Evolutionary conservation across 805 yeast species (phyloP).

Genomic region (Lipomyces japonicus): DNA sequence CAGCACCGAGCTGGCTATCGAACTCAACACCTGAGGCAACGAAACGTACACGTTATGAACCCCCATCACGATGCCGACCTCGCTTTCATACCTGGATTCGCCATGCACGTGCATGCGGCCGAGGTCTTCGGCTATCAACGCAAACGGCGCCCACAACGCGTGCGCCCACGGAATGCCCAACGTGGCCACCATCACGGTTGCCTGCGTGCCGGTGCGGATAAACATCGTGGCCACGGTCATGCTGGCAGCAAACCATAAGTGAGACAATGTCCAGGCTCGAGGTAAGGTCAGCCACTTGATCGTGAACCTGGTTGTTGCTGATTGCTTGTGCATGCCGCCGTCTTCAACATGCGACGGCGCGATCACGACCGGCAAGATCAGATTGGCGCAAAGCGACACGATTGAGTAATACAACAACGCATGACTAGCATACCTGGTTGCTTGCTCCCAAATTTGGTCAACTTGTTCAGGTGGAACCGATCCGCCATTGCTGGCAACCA

Average conservation of each 20-base stretch:
- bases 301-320: constrained; percentile 7
- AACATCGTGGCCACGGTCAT: constrained; percentile 49
- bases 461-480: constrained; percentile 42
- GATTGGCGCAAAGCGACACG: constrained; percentile 45
- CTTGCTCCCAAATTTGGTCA: constrained; percentile 43
- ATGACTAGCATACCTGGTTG: constrained; percentile 51
- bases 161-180: constrained; percentile 64
- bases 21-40: constrained; percentile 47
- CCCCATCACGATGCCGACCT: constrained; percentile 55
- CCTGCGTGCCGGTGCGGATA: constrained; percentile 42
- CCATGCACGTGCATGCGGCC: constrained; percentile 34
- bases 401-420: constrained; percentile 51
- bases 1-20: constrained; percentile 40
- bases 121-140: constrained; percentile 55
- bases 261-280: constrained; percentile 51
- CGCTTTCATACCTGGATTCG: constrained; percentile 43
- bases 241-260: constrained; percentile 48
- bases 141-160: constrained; percentile 66
- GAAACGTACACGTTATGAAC: constrained; percentile 58
- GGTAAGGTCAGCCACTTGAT: constrained; percentile 21
- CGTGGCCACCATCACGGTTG: constrained; percentile 49
- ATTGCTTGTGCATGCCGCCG: constrained; percentile 1
- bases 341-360: constrained; percentile 28
- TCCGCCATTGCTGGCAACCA: no score
- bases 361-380: constrained; percentile 46